These are phyloP conservation scores for Metschnikowia koreensis DNA, from an alignment of 805 yeast genomes.

Conservation along the genomic window DNA sequence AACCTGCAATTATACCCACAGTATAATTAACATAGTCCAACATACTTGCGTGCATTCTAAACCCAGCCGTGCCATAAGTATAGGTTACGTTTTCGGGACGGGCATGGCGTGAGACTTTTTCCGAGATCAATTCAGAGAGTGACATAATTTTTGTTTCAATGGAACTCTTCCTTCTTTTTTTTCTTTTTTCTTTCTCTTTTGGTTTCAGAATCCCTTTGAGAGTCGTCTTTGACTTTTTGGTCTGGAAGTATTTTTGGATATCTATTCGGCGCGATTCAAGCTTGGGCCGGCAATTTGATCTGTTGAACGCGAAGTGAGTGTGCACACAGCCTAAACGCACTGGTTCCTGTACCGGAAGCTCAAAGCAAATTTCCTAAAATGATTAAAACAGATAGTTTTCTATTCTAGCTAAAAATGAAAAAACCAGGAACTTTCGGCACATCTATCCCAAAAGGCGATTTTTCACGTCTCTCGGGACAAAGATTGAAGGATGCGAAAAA, in stretches of 20 bases:
- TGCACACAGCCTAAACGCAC: too few species aligned
- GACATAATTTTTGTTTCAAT: conserved; percentile 4
- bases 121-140: conserved; percentile 6
- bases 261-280: too few species aligned
- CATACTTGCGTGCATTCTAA: conserved; percentile 67
- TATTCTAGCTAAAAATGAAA: conserved; percentile 4
- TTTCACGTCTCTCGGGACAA: conserved; percentile 7
- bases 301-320: too few species aligned
- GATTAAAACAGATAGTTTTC: too few species aligned
- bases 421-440: conserved; percentile 14
- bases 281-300: too few species aligned
- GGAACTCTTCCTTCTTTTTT: background rate
- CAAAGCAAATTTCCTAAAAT: background rate
- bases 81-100: conserved; percentile 45
- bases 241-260: too few species aligned
- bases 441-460: conserved; percentile 3
- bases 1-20: conserved; percentile 76
- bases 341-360: too few species aligned
- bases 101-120: conserved; percentile 28
- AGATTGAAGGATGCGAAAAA: conserved; percentile 13
- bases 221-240: too few species aligned
- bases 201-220: background rate
- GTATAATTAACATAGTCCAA: conserved; percentile 80
- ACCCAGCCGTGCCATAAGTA: conserved; percentile 96
- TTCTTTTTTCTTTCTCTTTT: too few species aligned